phyloP scores from a whole-genome alignment of 2,329 filamentous ascomycete genomes.

The Blastomyces emzantsi region DNA sequence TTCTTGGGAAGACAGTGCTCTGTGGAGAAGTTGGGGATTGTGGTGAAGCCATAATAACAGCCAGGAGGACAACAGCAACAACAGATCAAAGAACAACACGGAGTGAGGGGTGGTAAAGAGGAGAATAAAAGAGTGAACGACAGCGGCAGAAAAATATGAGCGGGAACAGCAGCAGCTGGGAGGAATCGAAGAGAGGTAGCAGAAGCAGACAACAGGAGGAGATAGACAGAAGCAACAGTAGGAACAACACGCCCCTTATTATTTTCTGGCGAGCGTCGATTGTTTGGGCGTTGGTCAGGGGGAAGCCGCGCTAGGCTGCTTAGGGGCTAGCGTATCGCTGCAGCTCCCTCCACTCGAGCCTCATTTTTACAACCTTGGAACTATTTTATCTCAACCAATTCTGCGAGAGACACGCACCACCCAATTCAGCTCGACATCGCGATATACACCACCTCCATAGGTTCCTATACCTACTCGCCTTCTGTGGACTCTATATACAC shows the following conservation, averaged over 20 bases:
- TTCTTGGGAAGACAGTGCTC: conserved; percentile 68
- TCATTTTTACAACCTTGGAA: background rate
- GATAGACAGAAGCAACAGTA: background rate
- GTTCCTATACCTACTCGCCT: background rate
- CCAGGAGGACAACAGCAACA: conserved; percentile 10
- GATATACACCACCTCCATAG: background rate
- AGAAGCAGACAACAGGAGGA: background rate
- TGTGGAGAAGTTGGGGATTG: conserved; percentile 28
- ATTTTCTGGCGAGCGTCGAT: background rate
- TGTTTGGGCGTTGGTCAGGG: conserved; percentile 27
- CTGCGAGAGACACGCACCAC: background rate
- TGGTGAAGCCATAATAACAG: conserved; percentile 13
- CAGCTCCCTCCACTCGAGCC: background rate
- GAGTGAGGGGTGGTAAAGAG: background rate
- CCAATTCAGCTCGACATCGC: background rate
- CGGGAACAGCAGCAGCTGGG: background rate
- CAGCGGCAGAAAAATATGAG: background rate
- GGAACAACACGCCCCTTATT: background rate
- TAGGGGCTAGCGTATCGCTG: conserved; percentile 22
- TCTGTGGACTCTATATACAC: background rate
- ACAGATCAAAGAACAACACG: background rate
- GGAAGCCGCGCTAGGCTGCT: conserved; percentile 21
- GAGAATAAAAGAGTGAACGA: background rate
- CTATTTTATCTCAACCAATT: background rate
- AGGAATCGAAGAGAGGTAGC: background rate